Conservation (phyloP, 257 asterid species). For the Solanum rostratum region DNA sequence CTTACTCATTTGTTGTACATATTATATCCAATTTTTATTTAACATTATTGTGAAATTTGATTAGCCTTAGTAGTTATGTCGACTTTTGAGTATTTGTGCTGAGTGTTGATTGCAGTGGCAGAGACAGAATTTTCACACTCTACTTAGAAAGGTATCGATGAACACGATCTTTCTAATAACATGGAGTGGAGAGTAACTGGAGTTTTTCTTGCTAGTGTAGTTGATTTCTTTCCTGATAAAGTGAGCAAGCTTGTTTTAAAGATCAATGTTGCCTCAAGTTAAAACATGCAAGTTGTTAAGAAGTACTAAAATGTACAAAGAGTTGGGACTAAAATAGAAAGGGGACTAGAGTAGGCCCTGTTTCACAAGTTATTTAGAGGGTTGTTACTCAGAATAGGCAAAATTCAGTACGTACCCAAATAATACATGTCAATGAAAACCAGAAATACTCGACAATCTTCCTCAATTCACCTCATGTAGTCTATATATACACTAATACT, state of each 20-base stretch:
- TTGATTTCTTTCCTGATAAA: background rate
- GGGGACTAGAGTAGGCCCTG: background rate
- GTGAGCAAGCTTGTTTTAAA: too few species aligned
- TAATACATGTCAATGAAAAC: background rate
- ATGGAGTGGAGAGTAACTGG: background rate
- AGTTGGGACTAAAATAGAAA: too few species aligned
- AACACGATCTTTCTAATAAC: background rate
- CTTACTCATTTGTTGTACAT: background rate
- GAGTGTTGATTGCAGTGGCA: background rate
- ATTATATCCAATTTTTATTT: background rate
- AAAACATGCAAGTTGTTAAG: too few species aligned
- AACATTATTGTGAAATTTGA: background rate
- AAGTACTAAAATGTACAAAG: too few species aligned
- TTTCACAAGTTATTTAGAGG: background rate
- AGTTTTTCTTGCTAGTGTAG: background rate
- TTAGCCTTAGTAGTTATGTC: background rate
- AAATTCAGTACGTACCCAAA: background rate
- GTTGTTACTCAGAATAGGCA: background rate
- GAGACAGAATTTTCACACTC: background rate
- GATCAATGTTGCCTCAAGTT: too few species aligned
- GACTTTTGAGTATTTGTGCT: background rate
- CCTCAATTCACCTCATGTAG: background rate
- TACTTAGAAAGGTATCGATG: background rate
- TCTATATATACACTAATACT: background rate
- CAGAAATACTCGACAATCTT: background rate